These are phyloP conservation scores for Candida sp. DNA, from an alignment of 1,139 yeast species.

Conservation along the genomic window DNA sequence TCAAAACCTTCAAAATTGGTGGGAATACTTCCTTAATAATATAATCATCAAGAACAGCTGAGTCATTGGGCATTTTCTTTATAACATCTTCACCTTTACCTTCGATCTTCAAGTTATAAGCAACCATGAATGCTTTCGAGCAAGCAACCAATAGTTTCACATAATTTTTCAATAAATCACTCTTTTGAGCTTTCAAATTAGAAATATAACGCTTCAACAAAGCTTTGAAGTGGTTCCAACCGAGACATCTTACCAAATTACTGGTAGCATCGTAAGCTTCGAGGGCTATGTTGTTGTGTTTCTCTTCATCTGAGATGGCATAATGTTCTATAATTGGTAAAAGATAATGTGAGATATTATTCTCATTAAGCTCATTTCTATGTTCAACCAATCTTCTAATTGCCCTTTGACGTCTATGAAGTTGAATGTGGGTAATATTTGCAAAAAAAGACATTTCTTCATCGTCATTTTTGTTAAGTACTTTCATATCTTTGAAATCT, in stretches of 20 bases:
- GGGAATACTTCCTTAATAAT: constrained; percentile 62
- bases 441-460: constrained; percentile 85
- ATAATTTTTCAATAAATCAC: constrained; percentile 53
- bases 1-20: constrained; percentile 56
- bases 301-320: constrained; percentile 59
- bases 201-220: constrained; percentile 67
- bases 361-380: constrained; percentile 45
- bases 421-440: constrained; percentile 80
- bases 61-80: constrained; percentile 26
- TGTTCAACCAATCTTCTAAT: constrained; percentile 51
- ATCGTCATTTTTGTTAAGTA: constrained; percentile 61
- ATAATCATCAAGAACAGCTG: constrained; percentile 48
- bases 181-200: constrained; percentile 45
- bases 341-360: constrained; percentile 72
- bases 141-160: constrained; percentile 64
- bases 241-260: constrained; percentile 51
- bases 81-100: constrained; percentile 15
- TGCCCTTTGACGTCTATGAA: constrained; percentile 84
- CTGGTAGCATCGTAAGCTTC: constrained; percentile 71
- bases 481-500: constrained; percentile 66
- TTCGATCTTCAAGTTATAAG: constrained; percentile 16
- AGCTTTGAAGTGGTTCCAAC: constrained; percentile 83
- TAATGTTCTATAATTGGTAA: constrained; percentile 85
- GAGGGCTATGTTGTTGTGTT: constrained; percentile 66
- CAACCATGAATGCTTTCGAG: constrained; percentile 47